Percentiles rank a stretch among this genome's conserved stretches.
Evolutionary conservation across 768 basidiomycete genomes (phyloP).

Genomic region (Auriscalpium microsporum): DNA sequence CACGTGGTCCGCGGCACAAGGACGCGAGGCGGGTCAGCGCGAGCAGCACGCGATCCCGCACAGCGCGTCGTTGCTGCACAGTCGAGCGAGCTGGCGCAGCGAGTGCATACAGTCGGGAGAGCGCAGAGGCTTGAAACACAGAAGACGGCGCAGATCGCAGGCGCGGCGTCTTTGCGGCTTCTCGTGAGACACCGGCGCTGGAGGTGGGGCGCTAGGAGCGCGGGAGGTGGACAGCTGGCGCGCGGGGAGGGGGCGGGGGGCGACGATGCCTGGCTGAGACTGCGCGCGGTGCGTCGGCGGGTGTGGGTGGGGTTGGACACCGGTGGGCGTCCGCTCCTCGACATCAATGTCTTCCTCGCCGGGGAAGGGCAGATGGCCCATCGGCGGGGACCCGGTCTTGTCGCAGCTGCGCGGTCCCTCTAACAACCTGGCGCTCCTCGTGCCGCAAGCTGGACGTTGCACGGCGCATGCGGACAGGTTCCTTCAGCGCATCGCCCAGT

Average conservation of each 20-base stretch:
- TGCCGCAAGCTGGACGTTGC: not conserved
- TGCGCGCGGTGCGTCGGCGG: not conserved
- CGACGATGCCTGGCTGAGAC: not conserved
- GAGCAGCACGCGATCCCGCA: no score
- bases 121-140: no score
- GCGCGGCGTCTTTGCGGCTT: no score
- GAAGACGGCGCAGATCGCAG: no score
- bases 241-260: not conserved
- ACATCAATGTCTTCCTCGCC: slow-evolving; percentile 6
- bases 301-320: not conserved
- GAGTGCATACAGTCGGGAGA: no score
- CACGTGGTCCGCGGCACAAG: no score
- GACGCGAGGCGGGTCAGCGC: no score
- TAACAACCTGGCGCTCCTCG: not conserved
- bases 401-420: not conserved
- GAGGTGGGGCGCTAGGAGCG: no score
- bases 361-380: not conserved
- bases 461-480: slow-evolving; percentile 1
- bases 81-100: no score
- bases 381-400: not conserved
- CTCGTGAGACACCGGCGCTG: no score
- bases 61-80: no score
- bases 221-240: no score
- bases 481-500: slow-evolving; percentile 10
- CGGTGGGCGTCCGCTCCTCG: not conserved